phyloP scores from a whole-genome alignment of 2,329 filamentous ascomycete genomes.

The Davidsoniella eucalypti region DNA sequence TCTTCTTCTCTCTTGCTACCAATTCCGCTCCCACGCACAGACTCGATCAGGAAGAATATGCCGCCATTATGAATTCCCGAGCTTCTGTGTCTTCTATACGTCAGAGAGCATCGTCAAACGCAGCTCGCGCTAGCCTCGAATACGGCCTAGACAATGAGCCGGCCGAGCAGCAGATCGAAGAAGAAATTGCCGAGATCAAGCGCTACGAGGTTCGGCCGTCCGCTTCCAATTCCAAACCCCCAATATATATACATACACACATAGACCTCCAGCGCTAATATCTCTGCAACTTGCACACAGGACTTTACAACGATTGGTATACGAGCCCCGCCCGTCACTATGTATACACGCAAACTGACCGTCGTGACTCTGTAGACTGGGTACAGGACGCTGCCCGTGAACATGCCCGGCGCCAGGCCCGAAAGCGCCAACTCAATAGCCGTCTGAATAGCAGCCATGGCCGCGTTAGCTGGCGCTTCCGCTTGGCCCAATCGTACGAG shows the following conservation, averaged over 20 bases:
- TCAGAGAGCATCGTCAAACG: constrained; percentile 4
- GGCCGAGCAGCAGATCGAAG: constrained; percentile 55
- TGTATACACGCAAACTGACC: not conserved
- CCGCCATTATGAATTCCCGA: constrained; percentile 4
- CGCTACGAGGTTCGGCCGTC: constrained; percentile 59
- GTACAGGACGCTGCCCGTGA: constrained; percentile 93
- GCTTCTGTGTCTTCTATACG: constrained; percentile 4
- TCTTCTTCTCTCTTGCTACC: too few relatives aligned
- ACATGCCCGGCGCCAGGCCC: constrained; percentile 62
- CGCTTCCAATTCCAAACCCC: not conserved
- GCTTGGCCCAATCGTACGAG: constrained; percentile 75
- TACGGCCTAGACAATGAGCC: constrained; percentile 16
- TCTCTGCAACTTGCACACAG: constrained; percentile 17
- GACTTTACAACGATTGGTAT: constrained; percentile 89
- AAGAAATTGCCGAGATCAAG: constrained; percentile 96
- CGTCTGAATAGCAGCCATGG: constrained; percentile 47
- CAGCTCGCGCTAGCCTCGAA: constrained; percentile 17
- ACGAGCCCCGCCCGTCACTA: constrained; percentile 14
- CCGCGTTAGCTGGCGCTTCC: constrained; percentile 60
- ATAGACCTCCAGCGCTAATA: not conserved
- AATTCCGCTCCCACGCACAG: too few relatives aligned
- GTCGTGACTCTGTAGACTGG: constrained; percentile 49
- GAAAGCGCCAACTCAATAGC: constrained; percentile 54
- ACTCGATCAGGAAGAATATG: not conserved
- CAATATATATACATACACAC: too few relatives aligned